Base-by-base conservation (phyloP, 129 eudicot genomes). In the Scalesia atractyloides region DNA sequence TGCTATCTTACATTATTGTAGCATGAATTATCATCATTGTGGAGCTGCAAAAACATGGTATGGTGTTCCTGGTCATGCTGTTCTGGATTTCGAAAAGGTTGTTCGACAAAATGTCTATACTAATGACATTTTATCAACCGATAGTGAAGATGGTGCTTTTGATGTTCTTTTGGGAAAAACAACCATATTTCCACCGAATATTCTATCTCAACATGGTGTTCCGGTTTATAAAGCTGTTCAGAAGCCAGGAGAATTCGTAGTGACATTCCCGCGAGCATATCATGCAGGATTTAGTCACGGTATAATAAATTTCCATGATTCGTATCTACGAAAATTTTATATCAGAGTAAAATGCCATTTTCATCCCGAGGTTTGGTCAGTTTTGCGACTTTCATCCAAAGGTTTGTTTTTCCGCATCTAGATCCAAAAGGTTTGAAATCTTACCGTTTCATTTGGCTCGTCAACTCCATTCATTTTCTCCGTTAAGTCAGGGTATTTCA, bases 41-140 rank as follows among this genome's bases (percentile, higher is more conserved):
- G 99, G 99, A 48, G 99, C 99, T 44, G 86, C 94, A 77, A 95
- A 95, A 86, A 95, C 99, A n/a, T 95, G 99, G 99, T 95, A 95
- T 41, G 99, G 99, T 43, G 84, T 95, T 81, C 97, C 99, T 61
- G 97, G 99, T 67, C 84, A 83, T 50, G 91, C 97, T n/a, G 99
- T 96, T 74, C 68, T 83, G 60, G 91, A 86, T 61, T 95, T 95
- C 58, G 99, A 95, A 50, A 88, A 85, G 73, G 99, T 85, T 47
- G 99, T 95, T 34, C 64, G 83, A 26, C 94, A 95, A 78, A 82
- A 90, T 69, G 99, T 95, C 37, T 95, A 90, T 71, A 75, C 82
- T 16, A 77, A 49, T 53, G 97, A 85, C 68, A 95, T 90, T 64
- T 57, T 90, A 70, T 88, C 94, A 36, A 74, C 85, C 57, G 90